A percentile compares a stretch with the other conserved stretches of the same genome.
These are phyloP conservation scores for Conringia planisiliqua DNA, from an alignment of 345 rosid genomes.

Conservation along the genomic window DNA sequence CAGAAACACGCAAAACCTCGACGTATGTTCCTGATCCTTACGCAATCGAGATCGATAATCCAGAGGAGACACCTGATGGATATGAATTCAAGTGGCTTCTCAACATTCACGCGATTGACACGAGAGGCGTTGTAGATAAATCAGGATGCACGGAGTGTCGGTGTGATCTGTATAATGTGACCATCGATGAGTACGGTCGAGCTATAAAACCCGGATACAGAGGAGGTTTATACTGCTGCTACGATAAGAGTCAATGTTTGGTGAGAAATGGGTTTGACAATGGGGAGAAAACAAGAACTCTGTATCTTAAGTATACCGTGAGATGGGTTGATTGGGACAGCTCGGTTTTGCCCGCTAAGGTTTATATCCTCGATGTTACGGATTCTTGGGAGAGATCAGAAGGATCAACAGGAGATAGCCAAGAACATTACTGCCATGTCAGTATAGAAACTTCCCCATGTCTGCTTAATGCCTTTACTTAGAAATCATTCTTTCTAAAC, in stretches of 20 bases:
- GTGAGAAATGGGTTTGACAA: slow-evolving; percentile 52
- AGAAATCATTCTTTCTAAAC: background rate
- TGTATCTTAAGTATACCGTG: slow-evolving; percentile 62
- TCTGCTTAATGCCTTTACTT: background rate
- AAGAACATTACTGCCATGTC: slow-evolving; percentile 63
- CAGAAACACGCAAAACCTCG: slow-evolving; percentile 69
- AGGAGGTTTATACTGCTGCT: slow-evolving; percentile 77
- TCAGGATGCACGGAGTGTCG: slow-evolving; percentile 78
- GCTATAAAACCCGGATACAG: slow-evolving; percentile 50
- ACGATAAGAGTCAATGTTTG: slow-evolving; percentile 60
- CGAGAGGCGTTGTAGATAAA: slow-evolving; percentile 65
- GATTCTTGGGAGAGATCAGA: slow-evolving; percentile 49
- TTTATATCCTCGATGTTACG: slow-evolving; percentile 73
- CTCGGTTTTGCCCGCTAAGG: slow-evolving; percentile 54
- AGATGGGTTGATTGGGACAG: slow-evolving; percentile 73
- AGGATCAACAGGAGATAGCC: slow-evolving; percentile 38
- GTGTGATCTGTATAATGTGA: slow-evolving; percentile 71
- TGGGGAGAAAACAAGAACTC: slow-evolving; percentile 39
- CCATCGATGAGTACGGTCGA: slow-evolving; percentile 48
- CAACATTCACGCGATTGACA: slow-evolving; percentile 85
- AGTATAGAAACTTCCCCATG: background rate
- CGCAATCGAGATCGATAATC: slow-evolving; percentile 73
- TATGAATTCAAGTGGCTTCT: slow-evolving; percentile 70
- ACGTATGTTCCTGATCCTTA: slow-evolving; percentile 78
- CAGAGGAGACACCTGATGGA: slow-evolving; percentile 58